phyloP scores from a whole-genome alignment of 495 filamentous ascomycete species.

The Saxispiralis lemnorum region DNA sequence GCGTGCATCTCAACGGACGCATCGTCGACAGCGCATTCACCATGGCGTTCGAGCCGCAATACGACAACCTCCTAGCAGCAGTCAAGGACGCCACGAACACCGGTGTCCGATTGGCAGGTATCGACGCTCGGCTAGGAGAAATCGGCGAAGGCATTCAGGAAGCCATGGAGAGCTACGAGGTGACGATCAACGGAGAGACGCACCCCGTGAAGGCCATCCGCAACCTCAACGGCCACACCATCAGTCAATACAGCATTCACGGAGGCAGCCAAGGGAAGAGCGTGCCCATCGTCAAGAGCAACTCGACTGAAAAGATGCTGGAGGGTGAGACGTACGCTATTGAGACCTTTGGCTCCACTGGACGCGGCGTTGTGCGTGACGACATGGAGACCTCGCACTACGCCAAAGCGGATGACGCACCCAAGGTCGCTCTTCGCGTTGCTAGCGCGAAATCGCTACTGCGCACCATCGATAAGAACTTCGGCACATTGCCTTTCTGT shows the following conservation, averaged over 20 bases:
- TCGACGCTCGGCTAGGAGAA: conserved; percentile 43
- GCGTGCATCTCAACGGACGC: conserved; percentile 45
- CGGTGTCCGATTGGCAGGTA: conserved; percentile 41
- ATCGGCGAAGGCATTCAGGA: conserved; percentile 48
- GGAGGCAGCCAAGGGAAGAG: conserved; percentile 33
- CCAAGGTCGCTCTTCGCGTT: conserved; percentile 33
- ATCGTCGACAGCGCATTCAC: conserved; percentile 52
- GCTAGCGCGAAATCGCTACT: conserved; percentile 40
- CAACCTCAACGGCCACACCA: conserved; percentile 41
- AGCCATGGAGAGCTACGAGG: conserved; percentile 50
- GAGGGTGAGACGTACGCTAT: conserved; percentile 49
- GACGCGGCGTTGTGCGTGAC: conserved; percentile 31
- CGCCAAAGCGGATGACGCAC: conserved; percentile 34
- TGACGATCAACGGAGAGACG: conserved; percentile 37
- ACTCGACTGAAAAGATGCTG: conserved; percentile 46
- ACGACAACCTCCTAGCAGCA: conserved; percentile 42
- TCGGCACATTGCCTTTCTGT: conserved; percentile 44
- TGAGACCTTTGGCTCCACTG: conserved; percentile 48
- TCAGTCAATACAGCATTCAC: conserved; percentile 41
- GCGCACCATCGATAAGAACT: conserved; percentile 46
- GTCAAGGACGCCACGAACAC: conserved; percentile 49
- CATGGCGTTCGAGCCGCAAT: conserved; percentile 40
- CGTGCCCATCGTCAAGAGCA: conserved; percentile 40
- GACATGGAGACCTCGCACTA: conserved; percentile 37
- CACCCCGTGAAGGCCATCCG: conserved; percentile 42